These are phyloP conservation scores for Grosmannia serpens DNA, from an alignment of 2,329 filamentous ascomycete species.

Conservation along the genomic window DNA sequence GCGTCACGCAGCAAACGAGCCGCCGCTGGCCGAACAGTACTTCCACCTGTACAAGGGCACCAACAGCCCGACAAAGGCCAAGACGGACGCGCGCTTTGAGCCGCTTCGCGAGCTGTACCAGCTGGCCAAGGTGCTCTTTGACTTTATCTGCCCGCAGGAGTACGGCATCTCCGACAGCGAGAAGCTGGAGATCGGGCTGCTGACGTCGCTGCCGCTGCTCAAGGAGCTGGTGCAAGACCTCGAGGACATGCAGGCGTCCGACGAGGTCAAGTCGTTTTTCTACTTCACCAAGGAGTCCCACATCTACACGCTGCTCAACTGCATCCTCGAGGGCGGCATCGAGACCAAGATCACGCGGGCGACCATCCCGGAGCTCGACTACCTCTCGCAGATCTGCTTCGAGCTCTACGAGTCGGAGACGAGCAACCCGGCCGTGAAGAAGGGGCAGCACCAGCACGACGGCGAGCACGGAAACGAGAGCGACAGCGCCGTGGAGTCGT, in stretches of 20 bases:
- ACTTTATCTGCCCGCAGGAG: slow-evolving; percentile 97
- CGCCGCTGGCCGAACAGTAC: slow-evolving; percentile 58
- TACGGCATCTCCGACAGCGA: slow-evolving; percentile 93
- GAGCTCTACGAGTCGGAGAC: slow-evolving; percentile 95
- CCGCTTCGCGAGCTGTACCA: slow-evolving; percentile 89
- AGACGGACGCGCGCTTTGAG: slow-evolving; percentile 73
- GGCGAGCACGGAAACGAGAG: neutral
- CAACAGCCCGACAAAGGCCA: slow-evolving; percentile 60
- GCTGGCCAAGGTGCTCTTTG: slow-evolving; percentile 87
- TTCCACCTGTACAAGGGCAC: slow-evolving; percentile 77
- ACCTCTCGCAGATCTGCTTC: slow-evolving; percentile 94
- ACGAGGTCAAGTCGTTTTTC: slow-evolving; percentile 90
- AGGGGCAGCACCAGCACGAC: neutral
- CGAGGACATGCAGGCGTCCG: slow-evolving; percentile 91
- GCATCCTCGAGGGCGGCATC: slow-evolving; percentile 92
- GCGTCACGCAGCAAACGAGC: slow-evolving; percentile 32
- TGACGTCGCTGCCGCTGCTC: slow-evolving; percentile 85
- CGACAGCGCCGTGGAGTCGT: slow-evolving; percentile 31
- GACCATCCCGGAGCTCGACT: slow-evolving; percentile 93
- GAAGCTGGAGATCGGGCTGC: slow-evolving; percentile 94
- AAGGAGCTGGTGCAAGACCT: slow-evolving; percentile 96
- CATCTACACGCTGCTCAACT: slow-evolving; percentile 96
- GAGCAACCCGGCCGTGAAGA: slow-evolving; percentile 26
- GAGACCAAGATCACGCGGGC: slow-evolving; percentile 94
- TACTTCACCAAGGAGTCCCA: slow-evolving; percentile 99